phyloP scores from a whole-genome alignment of 495 filamentous ascomycete species.

The Amphirosellinia nigrospora region DNA sequence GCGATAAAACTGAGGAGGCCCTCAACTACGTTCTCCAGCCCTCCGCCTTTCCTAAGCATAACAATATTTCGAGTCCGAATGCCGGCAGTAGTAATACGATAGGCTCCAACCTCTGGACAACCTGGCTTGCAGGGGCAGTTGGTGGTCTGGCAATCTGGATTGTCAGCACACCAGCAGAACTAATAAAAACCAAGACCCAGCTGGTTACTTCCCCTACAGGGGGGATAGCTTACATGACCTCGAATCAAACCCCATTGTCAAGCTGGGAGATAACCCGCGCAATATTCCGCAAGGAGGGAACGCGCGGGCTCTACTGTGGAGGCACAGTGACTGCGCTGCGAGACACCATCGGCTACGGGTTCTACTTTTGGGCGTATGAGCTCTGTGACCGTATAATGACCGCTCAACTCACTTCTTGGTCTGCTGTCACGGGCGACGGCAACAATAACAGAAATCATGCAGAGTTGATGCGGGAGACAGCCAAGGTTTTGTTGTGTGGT shows the following conservation, averaged over 20 bases:
- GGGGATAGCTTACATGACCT: background rate
- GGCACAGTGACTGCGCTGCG: slow-evolving; percentile 78
- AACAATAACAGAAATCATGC: background rate
- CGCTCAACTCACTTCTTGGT: slow-evolving; percentile 15
- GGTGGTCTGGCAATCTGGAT: slow-evolving; percentile 83
- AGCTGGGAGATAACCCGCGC: slow-evolving; percentile 66
- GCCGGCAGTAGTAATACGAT: background rate
- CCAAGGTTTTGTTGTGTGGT: slow-evolving; percentile 77
- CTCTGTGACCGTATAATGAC: slow-evolving; percentile 63
- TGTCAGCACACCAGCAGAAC: slow-evolving; percentile 82
- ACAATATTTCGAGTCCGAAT: background rate
- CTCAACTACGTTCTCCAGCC: slow-evolving; percentile 54
- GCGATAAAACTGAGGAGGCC: slow-evolving; percentile 73
- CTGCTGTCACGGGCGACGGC: background rate
- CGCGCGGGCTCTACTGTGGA: slow-evolving; percentile 76
- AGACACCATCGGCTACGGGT: slow-evolving; percentile 88
- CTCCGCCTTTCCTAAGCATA: slow-evolving; percentile 29
- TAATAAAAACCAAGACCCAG: slow-evolving; percentile 86
- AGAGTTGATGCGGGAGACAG: slow-evolving; percentile 50
- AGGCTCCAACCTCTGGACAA: slow-evolving; percentile 53
- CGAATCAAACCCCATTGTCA: slow-evolving; percentile 41
- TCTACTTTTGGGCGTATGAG: slow-evolving; percentile 93
- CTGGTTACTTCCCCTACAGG: slow-evolving; percentile 42
- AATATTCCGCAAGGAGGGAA: slow-evolving; percentile 64
- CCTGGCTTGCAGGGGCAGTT: slow-evolving; percentile 76